Evolutionary conservation across 306 rosid species (phyloP).

Genomic region (Citrullus colocynthis): DNA sequence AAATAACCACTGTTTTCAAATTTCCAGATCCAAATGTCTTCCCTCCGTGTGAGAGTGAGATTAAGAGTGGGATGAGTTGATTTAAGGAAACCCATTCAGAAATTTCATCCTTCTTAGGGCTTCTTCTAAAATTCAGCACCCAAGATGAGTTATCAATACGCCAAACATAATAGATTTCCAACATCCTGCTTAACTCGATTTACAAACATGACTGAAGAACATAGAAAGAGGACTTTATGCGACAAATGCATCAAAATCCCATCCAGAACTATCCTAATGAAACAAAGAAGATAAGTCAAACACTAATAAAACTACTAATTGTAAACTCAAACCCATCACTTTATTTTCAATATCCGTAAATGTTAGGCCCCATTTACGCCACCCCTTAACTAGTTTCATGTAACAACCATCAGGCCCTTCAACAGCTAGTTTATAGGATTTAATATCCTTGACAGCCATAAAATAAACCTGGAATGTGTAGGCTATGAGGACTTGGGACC

Average conservation of each 20-base stretch:
- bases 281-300: neutral
- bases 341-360: neutral
- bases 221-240: neutral
- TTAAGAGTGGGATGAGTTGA: no score
- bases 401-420: neutral
- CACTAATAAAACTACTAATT: neutral
- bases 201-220: neutral
- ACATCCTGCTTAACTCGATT: neutral
- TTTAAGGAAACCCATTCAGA: no score
- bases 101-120: no score
- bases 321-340: neutral
- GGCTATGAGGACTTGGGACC: neutral
- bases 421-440: neutral
- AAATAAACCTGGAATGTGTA: neutral
- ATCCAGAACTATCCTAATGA: neutral
- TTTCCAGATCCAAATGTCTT: no score
- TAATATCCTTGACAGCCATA: neutral
- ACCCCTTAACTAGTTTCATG: neutral
- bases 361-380: neutral
- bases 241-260: neutral
- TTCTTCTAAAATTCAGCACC: no score
- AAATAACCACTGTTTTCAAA: no score
- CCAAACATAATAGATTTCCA: neutral
- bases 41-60: no score
- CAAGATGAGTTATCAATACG: no score